These are phyloP conservation scores for Bipolaris gigantea DNA, from an alignment of 2,329 filamentous ascomycete genomes.

Conservation along the genomic window DNA sequence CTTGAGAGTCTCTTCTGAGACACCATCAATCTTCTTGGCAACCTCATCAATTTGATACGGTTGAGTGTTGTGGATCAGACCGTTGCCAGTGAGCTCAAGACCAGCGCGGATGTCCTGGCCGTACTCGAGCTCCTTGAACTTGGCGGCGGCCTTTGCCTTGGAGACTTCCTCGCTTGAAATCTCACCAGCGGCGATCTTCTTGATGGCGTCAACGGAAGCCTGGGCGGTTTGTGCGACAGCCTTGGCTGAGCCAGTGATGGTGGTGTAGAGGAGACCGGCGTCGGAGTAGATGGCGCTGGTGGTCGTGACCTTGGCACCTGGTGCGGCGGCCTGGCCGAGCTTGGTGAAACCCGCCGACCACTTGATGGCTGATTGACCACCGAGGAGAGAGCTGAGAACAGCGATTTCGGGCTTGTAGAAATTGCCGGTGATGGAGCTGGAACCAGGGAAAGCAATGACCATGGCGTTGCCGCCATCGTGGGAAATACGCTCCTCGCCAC, in stretches of 20 bases:
- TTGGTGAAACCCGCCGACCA: slow-evolving; percentile 93
- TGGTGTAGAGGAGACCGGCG: slow-evolving; percentile 83
- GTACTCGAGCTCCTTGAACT: slow-evolving; percentile 85
- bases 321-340: slow-evolving; percentile 72
- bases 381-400: slow-evolving; percentile 85
- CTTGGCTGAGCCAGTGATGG: slow-evolving; percentile 73
- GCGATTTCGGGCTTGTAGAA: slow-evolving; percentile 87
- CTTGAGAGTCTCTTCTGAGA: slow-evolving; percentile 83
- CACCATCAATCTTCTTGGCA: slow-evolving; percentile 75
- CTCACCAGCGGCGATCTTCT: slow-evolving; percentile 75
- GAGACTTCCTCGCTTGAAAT: slow-evolving; percentile 82
- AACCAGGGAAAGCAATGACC: slow-evolving; percentile 90
- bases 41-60: slow-evolving; percentile 81
- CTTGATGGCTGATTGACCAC: slow-evolving; percentile 89
- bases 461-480: slow-evolving; percentile 77
- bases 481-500: slow-evolving; percentile 88
- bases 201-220: slow-evolving; percentile 77
- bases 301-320: slow-evolving; percentile 70
- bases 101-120: slow-evolving; percentile 77
- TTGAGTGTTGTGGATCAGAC: slow-evolving; percentile 79
- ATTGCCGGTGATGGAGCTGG: slow-evolving; percentile 69
- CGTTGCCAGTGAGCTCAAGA: slow-evolving; percentile 80
- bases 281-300: slow-evolving; percentile 88
- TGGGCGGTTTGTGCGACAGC: slow-evolving; percentile 74
- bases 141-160: slow-evolving; percentile 90